Evolutionary conservation across 371 early-diverging fungal species (phyloP), one percentile per base, ranked within the genome.

Genomic region (Parasitella parasitica): DNA sequence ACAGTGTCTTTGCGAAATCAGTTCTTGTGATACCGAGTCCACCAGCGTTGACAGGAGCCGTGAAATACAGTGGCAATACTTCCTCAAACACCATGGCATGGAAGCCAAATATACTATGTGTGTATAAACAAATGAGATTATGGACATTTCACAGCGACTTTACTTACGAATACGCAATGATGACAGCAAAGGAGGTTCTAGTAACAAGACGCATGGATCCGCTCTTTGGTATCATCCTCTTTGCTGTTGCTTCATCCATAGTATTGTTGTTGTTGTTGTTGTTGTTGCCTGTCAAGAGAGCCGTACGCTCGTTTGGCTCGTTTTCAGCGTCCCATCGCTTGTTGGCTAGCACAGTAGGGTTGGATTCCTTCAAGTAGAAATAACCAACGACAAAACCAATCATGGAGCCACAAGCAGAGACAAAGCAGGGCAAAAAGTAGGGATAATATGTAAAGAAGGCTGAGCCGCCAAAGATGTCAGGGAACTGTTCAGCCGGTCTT

Each of bases 391-490:
- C 51, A 28, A 88, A 84, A 2, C 94, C 94, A 41, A 85, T 59
- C 13, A 88, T 37, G 13, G 87, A 82, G 4, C 92, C 80, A 12
- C 79, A 54, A 4, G 92, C 79, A 11, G 91, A 85, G 5, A 92
- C 78, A 34, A 90, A 69, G 61, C 95, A 97, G 0, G 97, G 97
- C 11, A 97, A 84, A 52, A 93, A 85, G 71, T 95, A 96, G 1
- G 96, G 96, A 59, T 87, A 92, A 1, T 72, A 69, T 20, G 69
- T 77, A 32, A 95, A 84, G 50, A 95, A 80, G 16, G 59, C 55
- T 58, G 71, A 78, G 30, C 78, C 50, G 7, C 90, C 91, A 78
- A 96, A 94, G 4, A 89, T 39, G 3, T 49, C 51, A 0, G 95
- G 94, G 41, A 85, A 91, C 27, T 85, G 80, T 8, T 81, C 76